Evolutionary conservation across 2,329 filamentous ascomycete species (phyloP), one percentile per base, ranked within the genome.

Genomic region (Claviceps sp.): DNA sequence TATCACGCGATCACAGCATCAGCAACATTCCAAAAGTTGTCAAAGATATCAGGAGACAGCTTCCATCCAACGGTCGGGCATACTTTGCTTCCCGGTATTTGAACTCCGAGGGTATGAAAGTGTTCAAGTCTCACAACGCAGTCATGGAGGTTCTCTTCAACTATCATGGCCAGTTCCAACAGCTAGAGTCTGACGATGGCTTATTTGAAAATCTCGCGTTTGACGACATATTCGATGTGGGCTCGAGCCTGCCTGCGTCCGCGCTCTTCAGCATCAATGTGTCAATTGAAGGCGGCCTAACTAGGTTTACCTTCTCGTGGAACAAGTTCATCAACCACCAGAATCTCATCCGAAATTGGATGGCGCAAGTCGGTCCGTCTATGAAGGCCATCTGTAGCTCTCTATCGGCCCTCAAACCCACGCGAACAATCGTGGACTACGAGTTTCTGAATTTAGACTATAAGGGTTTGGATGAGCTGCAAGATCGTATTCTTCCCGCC

Each of bases 401-500:
- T 42, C 19, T 51, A n/a, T 39, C 38, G 5, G 22, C 44, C 19
- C 26, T 19, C 22, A 11, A 38, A 14, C 44, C 50, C 14, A 34
- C 46, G 10, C 34, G 16, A 3, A 52, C 51, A 17, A 24, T 49
- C 16, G 24, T 26, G 11, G 51, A 52, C 40, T 49, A 48, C 26
- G 46, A 52, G 14, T 49, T 52, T 30, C 7, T 52, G 16, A 38
- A 42, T 2, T 16, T 65, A 1, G 57, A 58, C 24, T 66, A 69
- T 51, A 53, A 56, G 1, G 60, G 56, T 14, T 54, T 68, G 1
- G 56, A 62, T 17, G 60, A 58, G 16, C 55, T 66, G 0, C 43
- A 55, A 5, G 57, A 54, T 5, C 56, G 8, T 50, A 54, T 49
- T 37, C 55, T 66, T 13, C 57, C 56, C 4, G 51, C 55, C 3